Conservation (phyloP, 2,329 filamentous ascomycete genomes). For the Arachnopeziza araneosa region DNA sequence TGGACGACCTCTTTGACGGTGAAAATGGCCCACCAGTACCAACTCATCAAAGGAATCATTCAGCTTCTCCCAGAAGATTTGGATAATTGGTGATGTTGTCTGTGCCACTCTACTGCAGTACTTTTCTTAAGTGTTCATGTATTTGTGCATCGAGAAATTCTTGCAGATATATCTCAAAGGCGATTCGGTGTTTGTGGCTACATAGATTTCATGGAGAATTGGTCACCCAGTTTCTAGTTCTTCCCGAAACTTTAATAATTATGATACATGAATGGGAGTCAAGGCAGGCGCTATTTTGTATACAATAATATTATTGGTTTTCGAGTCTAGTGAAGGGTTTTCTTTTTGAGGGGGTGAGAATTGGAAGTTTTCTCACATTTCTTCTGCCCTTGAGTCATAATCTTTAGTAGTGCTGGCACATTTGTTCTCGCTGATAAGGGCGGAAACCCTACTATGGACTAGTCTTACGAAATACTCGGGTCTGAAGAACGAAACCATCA, state of each 20-base stretch:
- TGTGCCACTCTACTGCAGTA: neutral
- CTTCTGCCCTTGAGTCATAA: too few species aligned
- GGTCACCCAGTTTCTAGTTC: neutral
- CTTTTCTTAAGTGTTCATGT: neutral
- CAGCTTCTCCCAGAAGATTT: neutral
- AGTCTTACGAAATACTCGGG: too few species aligned
- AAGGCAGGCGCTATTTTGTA: too few species aligned
- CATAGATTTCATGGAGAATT: neutral
- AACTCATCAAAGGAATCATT: conserved; percentile 2
- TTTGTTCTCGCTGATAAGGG: too few species aligned
- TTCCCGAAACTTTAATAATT: neutral
- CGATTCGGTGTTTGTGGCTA: neutral
- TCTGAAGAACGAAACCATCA: too few species aligned
- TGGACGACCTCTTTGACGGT: conserved; percentile 81
- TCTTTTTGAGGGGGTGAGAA: too few species aligned
- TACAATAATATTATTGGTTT: too few species aligned
- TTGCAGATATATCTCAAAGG: neutral
- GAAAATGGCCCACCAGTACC: conserved; percentile 20
- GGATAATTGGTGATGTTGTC: neutral
- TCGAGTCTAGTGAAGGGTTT: too few species aligned
- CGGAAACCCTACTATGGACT: too few species aligned
- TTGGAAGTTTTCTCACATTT: too few species aligned
- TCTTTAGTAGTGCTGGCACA: too few species aligned
- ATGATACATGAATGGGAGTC: too few species aligned
- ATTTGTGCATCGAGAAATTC: neutral